Percentiles rank a stretch among this genome's conserved stretches.
phyloP scores from a whole-genome alignment of 2,329 filamentous ascomycete genomes.

The Fusarium papillatum region DNA sequence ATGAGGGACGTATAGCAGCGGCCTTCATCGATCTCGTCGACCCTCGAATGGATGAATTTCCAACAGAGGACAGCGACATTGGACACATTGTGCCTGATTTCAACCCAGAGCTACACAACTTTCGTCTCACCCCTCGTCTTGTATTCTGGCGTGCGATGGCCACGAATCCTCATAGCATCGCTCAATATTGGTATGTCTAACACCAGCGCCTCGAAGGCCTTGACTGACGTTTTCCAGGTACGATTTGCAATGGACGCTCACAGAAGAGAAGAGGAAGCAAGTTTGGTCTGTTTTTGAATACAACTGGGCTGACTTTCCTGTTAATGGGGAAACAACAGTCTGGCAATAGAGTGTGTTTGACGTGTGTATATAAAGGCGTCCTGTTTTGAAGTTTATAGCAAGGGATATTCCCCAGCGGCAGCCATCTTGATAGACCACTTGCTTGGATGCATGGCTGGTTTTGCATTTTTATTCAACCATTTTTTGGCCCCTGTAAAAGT shows the following conservation, averaged over 20 bases:
- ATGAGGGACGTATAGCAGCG: not conserved
- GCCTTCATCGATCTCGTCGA: not conserved
- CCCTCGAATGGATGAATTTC: not conserved
- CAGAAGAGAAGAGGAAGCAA: not conserved
- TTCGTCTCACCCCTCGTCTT: not conserved
- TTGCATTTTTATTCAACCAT: too few relatives aligned
- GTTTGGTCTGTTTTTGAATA: not conserved
- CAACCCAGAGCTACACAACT: not conserved
- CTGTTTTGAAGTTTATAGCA: not conserved
- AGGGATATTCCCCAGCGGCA: too few relatives aligned
- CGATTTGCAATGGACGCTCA: not conserved
- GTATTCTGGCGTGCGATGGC: not conserved
- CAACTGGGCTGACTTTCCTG: not conserved
- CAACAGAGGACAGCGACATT: not conserved
- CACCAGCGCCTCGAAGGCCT: too few relatives aligned
- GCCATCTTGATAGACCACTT: too few relatives aligned
- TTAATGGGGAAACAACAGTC: not conserved
- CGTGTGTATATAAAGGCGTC: not conserved
- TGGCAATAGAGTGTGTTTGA: not conserved
- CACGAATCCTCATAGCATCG: not conserved
- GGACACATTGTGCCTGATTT: not conserved
- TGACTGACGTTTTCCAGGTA: not conserved
- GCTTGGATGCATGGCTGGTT: too few relatives aligned
- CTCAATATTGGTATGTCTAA: not conserved
- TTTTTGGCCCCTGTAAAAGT: too few relatives aligned